Percentiles rank a stretch among this genome's conserved stretches.
These are phyloP conservation scores for Aspergillus pseudonomiae DNA, from an alignment of 2,329 filamentous ascomycete species.

Conservation along the genomic window DNA sequence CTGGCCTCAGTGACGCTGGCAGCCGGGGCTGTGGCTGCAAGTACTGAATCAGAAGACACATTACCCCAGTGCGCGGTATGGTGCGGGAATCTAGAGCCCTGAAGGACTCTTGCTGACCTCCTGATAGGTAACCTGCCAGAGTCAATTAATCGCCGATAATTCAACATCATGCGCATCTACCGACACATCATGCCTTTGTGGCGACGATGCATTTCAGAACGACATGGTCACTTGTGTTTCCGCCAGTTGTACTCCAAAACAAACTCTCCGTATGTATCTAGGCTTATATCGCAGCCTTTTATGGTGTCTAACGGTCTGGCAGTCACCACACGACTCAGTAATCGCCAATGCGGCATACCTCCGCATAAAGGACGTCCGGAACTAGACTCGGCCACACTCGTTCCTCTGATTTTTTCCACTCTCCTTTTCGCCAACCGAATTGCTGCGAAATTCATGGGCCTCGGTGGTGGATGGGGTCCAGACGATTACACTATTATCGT, in stretches of 20 bases:
- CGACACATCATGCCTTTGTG: conserved; percentile 13
- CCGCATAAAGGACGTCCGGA: conserved; percentile 12
- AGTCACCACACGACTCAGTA: conserved; percentile 12
- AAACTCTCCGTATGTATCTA: conserved; percentile 13
- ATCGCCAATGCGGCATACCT: conserved; percentile 16
- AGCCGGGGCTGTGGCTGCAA: not conserved
- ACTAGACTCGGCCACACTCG: conserved; percentile 15
- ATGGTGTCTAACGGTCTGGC: not conserved
- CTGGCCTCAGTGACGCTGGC: not conserved
- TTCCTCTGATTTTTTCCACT: conserved; percentile 18
- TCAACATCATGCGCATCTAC: conserved; percentile 1
- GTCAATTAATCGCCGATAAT: not conserved
- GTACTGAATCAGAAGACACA: not conserved
- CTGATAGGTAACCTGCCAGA: not conserved
- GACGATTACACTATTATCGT: conserved; percentile 22
- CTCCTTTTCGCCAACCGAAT: conserved; percentile 19
- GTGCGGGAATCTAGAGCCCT: too few relatives aligned
- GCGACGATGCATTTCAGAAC: not conserved
- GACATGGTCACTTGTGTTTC: conserved; percentile 7
- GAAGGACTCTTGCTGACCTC: not conserved
- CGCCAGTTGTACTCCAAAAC: conserved; percentile 2
- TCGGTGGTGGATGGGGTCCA: conserved; percentile 21
- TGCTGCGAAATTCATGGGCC: conserved; percentile 14
- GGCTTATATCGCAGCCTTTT: not conserved
- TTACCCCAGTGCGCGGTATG: conserved; percentile 2